Conservation (phyloP, 2,329 filamentous ascomycete genomes). For the Xylariaceae sp. region DNA sequence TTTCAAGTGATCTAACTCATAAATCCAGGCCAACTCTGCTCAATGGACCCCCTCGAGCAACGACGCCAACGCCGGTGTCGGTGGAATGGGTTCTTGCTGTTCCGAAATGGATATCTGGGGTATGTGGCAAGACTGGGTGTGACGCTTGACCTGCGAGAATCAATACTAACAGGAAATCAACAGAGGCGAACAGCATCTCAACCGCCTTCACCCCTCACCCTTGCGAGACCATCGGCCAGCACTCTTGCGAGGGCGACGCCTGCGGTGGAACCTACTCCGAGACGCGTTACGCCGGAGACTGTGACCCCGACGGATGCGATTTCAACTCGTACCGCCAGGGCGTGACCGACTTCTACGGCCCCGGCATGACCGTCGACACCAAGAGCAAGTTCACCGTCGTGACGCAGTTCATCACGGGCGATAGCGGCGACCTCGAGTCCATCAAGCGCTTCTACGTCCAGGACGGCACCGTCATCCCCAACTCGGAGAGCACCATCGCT, state of each 20-base stretch:
- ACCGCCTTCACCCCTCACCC: slow-evolving; percentile 58
- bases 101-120: slow-evolving; percentile 57
- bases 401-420: slow-evolving; percentile 51
- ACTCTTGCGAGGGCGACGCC: slow-evolving; percentile 40
- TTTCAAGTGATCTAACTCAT: slow-evolving; percentile 1
- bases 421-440: slow-evolving; percentile 44
- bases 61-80: slow-evolving; percentile 48
- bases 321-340: slow-evolving; percentile 63
- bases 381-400: slow-evolving; percentile 54
- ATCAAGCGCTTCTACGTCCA: slow-evolving; percentile 58
- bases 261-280: slow-evolving; percentile 46
- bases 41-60: slow-evolving; percentile 42
- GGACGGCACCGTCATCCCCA: slow-evolving; percentile 45
- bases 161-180: slow-evolving; percentile 1
- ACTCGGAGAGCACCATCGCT: slow-evolving; percentile 32
- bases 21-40: slow-evolving; percentile 37
- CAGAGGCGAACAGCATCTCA: slow-evolving; percentile 55
- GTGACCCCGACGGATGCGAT: slow-evolving; percentile 62
- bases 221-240: slow-evolving; percentile 45
- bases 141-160: not conserved
- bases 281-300: slow-evolving; percentile 52
- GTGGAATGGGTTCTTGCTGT: slow-evolving; percentile 50
- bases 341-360: slow-evolving; percentile 54
- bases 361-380: slow-evolving; percentile 52
- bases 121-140: slow-evolving; percentile 4